phyloP scores from a whole-genome alignment of 257 asterid species.

The Linderniella brevidens region DNA sequence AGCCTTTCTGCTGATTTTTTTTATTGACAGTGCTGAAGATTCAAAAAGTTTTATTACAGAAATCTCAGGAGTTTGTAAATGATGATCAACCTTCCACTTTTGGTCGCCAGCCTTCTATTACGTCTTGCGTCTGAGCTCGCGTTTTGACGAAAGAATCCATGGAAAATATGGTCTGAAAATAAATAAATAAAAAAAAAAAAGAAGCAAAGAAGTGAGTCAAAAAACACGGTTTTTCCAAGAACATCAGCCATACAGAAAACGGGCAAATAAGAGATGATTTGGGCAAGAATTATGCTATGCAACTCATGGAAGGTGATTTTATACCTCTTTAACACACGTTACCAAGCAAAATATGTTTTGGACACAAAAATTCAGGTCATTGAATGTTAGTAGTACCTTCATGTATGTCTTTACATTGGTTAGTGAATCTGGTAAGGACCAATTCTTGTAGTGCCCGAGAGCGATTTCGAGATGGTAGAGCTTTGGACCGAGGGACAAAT shows the following conservation, averaged over 20 bases:
- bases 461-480: slow-evolving; percentile 83
- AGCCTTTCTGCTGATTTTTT: too few relatives aligned
- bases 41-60: too few relatives aligned
- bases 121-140: slow-evolving; percentile 49
- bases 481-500: slow-evolving; percentile 92
- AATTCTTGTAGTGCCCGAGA: slow-evolving; percentile 64
- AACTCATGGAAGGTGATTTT: background rate
- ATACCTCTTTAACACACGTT: background rate
- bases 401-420: slow-evolving; percentile 51
- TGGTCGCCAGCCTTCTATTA: slow-evolving; percentile 85
- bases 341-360: too few relatives aligned
- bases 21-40: too few relatives aligned
- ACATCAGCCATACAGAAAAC: background rate
- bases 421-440: slow-evolving; percentile 83
- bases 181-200: too few relatives aligned
- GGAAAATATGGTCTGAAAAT: slow-evolving; percentile 54
- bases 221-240: background rate
- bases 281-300: too few relatives aligned
- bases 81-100: slow-evolving; percentile 50
- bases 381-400: slow-evolving; percentile 35
- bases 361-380: background rate
- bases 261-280: background rate
- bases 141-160: slow-evolving; percentile 65
- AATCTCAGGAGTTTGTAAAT: too few relatives aligned
- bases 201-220: background rate